Evolutionary conservation across 1,284 basidiomycete genomes (phyloP), one percentile per base, ranked within the genome.

Genomic region (Trichosporon sp.): DNA sequence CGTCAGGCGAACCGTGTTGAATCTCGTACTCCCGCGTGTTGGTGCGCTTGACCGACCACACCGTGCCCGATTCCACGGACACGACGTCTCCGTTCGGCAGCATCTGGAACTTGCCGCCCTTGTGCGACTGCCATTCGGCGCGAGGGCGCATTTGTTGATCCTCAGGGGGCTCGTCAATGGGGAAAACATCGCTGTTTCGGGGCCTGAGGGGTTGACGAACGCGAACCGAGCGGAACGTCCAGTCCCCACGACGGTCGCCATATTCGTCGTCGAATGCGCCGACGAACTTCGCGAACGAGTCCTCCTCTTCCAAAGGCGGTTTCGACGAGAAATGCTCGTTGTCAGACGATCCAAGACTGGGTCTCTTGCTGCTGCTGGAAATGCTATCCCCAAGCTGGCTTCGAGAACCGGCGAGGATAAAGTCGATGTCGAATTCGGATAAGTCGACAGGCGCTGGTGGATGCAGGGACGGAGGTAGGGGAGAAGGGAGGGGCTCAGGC

Each of bases 401-500:
- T 60, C 72, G 74, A 1, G 82, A 81, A 0, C 81, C 83, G 29
- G 81, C 78, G 23, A 85, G 79, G 72, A 85, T 85, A 68, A 84
- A 85, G 70, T 83, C 83, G 29, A 85, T 81, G 72, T 85, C 84
- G 72, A 85, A 84, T 65, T 83, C 83, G 32, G 83, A 78, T n/a
- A 83, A 74, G 68, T 83, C 83, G 65, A 84, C 79, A 1, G 83
- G 80, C 15, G 77, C 76, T 23, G 82, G 82, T 18, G 82, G 82
- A 66, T 84, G 82, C 7, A 83, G 74, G 8, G 81, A 80, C 6
- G 80, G 76, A 3, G 81, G 80, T 3, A 84, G 70, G 11, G 81
- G 81, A 64, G 81, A 79, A 12, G 83, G 83, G 12, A 84, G 72
- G 15, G 81, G 83, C 53, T 81, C 81, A 13, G 79, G 75, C 29